These are phyloP conservation scores for Endogone sp. DNA, from an alignment of 192 early-diverging fungal species.

Conservation along the genomic window DNA sequence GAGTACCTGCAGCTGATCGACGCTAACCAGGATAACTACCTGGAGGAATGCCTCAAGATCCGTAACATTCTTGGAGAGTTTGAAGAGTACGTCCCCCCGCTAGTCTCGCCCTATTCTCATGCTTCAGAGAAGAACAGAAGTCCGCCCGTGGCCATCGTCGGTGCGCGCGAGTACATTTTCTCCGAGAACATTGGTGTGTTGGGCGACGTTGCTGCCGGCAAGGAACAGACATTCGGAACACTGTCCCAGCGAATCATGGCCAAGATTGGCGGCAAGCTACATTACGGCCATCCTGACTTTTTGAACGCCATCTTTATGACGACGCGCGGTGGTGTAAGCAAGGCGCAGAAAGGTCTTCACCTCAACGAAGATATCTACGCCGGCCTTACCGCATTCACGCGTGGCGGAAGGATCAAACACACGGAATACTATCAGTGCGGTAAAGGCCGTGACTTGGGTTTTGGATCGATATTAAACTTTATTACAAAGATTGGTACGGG, in stretches of 20 bases:
- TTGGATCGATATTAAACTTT: constrained; percentile 86
- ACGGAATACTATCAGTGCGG: constrained; percentile 91
- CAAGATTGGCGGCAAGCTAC: constrained; percentile 69
- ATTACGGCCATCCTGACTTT: constrained; percentile 82
- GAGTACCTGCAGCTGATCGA: constrained; percentile 87
- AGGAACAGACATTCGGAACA: constrained; percentile 87
- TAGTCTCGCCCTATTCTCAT: constrained; percentile 68
- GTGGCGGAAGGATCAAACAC: constrained; percentile 87
- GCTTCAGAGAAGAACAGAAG: constrained; percentile 37
- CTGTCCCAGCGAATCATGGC: constrained; percentile 84
- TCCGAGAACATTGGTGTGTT: constrained; percentile 82
- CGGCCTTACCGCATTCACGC: constrained; percentile 82
- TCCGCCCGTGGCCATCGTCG: constrained; percentile 80
- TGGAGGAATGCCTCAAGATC: constrained; percentile 88
- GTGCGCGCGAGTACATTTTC: constrained; percentile 84
- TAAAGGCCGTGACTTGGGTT: constrained; percentile 89
- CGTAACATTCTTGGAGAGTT: constrained; percentile 84
- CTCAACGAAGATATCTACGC: constrained; percentile 94
- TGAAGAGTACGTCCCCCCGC: constrained; percentile 65
- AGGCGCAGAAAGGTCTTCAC: constrained; percentile 88
- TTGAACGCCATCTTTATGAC: constrained; percentile 87
- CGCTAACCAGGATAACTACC: constrained; percentile 91
- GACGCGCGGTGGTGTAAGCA: constrained; percentile 83
- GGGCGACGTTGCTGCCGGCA: constrained; percentile 86
- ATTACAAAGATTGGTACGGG: constrained; percentile 91